Percentiles rank a stretch among this genome's conserved stretches.
Evolutionary conservation across 148 eudicot species (phyloP).

Genomic region (Fagopyrum esculentum): DNA sequence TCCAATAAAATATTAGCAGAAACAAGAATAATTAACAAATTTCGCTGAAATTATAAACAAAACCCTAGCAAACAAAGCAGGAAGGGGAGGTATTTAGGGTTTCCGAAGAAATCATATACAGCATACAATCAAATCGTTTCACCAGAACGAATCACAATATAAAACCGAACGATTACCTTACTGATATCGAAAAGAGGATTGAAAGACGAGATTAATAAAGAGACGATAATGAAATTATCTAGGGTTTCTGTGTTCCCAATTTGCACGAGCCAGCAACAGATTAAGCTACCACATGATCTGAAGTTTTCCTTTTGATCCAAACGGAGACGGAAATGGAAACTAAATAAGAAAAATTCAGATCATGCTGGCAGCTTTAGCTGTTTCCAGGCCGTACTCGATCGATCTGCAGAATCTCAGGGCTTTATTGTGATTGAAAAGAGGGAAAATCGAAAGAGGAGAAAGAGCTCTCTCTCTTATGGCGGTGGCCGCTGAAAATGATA

Average conservation of each 20-base stretch:
- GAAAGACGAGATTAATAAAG: neutral
- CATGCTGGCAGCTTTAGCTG: constrained; percentile 14
- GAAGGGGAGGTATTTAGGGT: neutral
- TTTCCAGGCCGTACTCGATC: neutral
- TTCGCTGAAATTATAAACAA: neutral
- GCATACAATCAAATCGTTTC: neutral
- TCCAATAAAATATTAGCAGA: neutral
- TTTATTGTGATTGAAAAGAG: neutral
- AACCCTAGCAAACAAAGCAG: neutral
- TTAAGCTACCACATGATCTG: constrained; percentile 14
- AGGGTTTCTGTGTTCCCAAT: neutral
- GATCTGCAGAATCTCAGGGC: neutral
- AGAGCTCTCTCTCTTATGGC: neutral
- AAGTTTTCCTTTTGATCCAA: neutral
- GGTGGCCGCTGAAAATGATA: neutral
- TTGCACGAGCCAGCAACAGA: constrained; percentile 7
- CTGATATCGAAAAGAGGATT: neutral
- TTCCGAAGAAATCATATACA: neutral
- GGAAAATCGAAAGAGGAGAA: neutral
- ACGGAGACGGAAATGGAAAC: neutral
- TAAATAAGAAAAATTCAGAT: constrained; percentile 1
- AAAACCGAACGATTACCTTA: neutral
- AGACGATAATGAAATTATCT: neutral
- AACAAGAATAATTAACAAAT: neutral
- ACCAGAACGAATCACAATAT: neutral